These are phyloP conservation scores for Abeoforma whisleri DNA, from an alignment of 78 protist genomes.

Conservation along the genomic window DNA sequence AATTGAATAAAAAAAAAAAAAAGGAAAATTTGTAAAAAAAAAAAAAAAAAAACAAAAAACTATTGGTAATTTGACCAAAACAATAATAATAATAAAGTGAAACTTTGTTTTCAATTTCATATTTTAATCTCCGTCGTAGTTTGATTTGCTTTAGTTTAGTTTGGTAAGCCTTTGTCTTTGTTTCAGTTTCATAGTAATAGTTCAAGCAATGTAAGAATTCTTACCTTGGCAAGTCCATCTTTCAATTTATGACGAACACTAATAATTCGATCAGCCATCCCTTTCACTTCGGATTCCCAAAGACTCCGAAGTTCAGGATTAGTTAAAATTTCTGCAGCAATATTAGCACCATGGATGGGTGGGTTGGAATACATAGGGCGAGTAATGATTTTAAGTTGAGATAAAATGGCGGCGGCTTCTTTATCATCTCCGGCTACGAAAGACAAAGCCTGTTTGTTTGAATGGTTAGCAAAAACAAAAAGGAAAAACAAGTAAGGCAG, in stretches of 20 bases:
- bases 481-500: too few species aligned
- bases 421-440: constrained; percentile 29
- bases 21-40: neutral
- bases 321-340: constrained; percentile 67
- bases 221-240: constrained; percentile 52
- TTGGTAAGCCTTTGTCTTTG: too few species aligned
- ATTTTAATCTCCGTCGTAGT: too few species aligned
- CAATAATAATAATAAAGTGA: too few species aligned
- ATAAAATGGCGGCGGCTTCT: constrained; percentile 50
- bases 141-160: too few species aligned
- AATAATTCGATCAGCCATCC: constrained; percentile 81
- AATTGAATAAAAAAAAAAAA: neutral
- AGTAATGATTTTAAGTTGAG: constrained; percentile 73
- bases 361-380: constrained; percentile 91
- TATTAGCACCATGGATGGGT: constrained; percentile 90
- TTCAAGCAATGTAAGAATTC: too few species aligned
- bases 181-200: too few species aligned
- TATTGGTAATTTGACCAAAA: too few species aligned
- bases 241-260: constrained; percentile 62
- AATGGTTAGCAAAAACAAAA: too few species aligned
- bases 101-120: too few species aligned
- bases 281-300: constrained; percentile 64
- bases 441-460: too few species aligned
- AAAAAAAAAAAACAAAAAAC: constrained; percentile 5
- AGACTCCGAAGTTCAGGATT: constrained; percentile 51